Evolutionary conservation across 306 rosid species (phyloP).

Genomic region (Potentilla sterilis): DNA sequence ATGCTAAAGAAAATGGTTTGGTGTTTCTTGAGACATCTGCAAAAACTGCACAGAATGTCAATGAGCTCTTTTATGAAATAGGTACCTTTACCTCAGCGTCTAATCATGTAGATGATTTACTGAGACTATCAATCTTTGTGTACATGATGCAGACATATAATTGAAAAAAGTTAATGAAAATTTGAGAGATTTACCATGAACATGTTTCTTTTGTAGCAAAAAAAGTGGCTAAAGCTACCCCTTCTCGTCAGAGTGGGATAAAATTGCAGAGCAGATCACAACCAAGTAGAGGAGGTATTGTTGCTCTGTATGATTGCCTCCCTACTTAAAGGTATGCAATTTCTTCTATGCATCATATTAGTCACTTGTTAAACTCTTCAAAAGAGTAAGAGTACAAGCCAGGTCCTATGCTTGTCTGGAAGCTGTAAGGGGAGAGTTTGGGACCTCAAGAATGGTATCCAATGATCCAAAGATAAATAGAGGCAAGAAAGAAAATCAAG

Average conservation of each 20-base stretch:
- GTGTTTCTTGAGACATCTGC: conserved; percentile 83
- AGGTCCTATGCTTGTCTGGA: background rate
- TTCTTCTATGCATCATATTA: background rate
- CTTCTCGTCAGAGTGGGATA: conserved; percentile 63
- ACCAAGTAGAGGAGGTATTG: conserved; percentile 62
- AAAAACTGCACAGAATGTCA: conserved; percentile 81
- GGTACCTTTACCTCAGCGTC: conserved; percentile 32
- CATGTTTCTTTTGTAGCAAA: conserved; percentile 47
- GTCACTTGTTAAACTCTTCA: background rate
- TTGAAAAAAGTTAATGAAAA: background rate
- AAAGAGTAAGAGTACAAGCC: background rate
- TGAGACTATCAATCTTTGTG: background rate
- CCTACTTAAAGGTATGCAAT: conserved; percentile 16
- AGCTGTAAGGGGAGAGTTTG: background rate
- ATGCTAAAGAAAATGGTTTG: conserved; percentile 71
- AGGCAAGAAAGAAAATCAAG: background rate
- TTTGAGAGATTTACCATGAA: background rate
- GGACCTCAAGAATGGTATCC: background rate
- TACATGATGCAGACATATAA: background rate
- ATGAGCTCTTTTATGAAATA: conserved; percentile 86
- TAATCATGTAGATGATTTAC: background rate
- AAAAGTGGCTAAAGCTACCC: conserved; percentile 69
- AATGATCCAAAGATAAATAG: background rate
- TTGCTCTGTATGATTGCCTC: conserved; percentile 39
- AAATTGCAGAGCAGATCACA: conserved; percentile 54